Evolutionary conservation across 352 stramenopile genomes (phyloP), one percentile per base, ranked within the genome.

Genomic region (Phytopythium delawarense): DNA sequence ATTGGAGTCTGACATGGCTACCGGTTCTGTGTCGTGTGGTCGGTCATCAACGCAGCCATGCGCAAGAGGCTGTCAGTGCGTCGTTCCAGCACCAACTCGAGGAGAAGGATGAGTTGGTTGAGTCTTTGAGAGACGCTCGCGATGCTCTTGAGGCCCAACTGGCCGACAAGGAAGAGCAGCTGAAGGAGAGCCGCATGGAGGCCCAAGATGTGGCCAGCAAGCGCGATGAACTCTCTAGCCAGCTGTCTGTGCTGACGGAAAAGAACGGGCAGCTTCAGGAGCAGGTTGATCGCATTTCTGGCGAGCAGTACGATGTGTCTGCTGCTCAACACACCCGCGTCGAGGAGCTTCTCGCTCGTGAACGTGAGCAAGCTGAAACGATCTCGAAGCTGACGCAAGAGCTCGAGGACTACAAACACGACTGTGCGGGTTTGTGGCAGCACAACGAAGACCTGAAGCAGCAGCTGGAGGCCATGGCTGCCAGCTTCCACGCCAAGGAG

Each of bases 401-500:
- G 28, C 67, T 88, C 44, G 81, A 87, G 23, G 81, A 91, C 57
- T 94, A 89, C 65, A 92, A 90, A 56, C 76, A 91, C 54, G 84
- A 93, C 59, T 93, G 84, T 23, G 78, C 86, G 42, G 75, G 89
- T 64, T 62, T 93, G 39, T 93, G 84, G 84, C 83, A 89, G 42
- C 63, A 76, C 39, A 93, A 91, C 48, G 84, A 93, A 59, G 84
- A 91, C 16, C 59, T 93, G 15, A 91, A 91, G 67, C 80, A 90
- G 63, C 84, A 93, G 35, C 66, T 91, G 18, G 79, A 74, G 12
- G 66, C 82, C 20, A 69, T 76, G 21, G 81, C 84, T 7, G 75
- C 78, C 40, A 73, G 85, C 55, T 81, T 75, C 11, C 83, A 85
- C 70, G 58, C 83, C 0, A 84, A 86, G 25, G 71, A 89, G 28